Evolutionary conservation across 352 stramenopile species (phyloP).

Genomic region (Globisporangium rhizosaccharum): DNA sequence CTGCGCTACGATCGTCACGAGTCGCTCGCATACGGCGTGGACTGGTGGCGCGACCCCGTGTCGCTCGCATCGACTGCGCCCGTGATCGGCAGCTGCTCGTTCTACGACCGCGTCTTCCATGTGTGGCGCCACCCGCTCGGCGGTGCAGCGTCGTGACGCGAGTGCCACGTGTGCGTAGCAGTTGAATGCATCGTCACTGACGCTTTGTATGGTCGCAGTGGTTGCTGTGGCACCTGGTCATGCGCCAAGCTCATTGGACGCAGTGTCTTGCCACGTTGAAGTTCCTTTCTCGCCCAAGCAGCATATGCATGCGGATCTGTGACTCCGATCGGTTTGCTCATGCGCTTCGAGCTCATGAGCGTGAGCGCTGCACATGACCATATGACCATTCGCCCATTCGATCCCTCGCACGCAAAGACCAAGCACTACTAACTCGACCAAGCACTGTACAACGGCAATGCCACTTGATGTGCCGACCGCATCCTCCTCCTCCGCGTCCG

Average conservation of each 20-base stretch:
- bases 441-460: not conserved
- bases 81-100: slow-evolving; percentile 69
- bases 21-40: slow-evolving; percentile 81
- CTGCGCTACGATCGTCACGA: slow-evolving; percentile 51
- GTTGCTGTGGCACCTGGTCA: too few relatives aligned
- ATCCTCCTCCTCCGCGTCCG: too few relatives aligned
- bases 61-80: slow-evolving; percentile 31
- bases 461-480: not conserved
- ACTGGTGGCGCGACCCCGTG: slow-evolving; percentile 61
- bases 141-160: not conserved
- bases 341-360: too few relatives aligned
- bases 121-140: slow-evolving; percentile 37
- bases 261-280: too few relatives aligned
- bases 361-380: too few relatives aligned
- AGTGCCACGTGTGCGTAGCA: too few relatives aligned
- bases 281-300: too few relatives aligned
- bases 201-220: too few relatives aligned
- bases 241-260: too few relatives aligned
- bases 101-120: slow-evolving; percentile 80
- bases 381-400: not conserved
- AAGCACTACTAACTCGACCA: not conserved
- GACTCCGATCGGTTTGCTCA: too few relatives aligned
- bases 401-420: not conserved
- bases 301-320: too few relatives aligned
- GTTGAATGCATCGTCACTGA: not conserved